Evolutionary conservation across 2,329 filamentous ascomycete species (phyloP).

Genomic region (Xylaria sp.): DNA sequence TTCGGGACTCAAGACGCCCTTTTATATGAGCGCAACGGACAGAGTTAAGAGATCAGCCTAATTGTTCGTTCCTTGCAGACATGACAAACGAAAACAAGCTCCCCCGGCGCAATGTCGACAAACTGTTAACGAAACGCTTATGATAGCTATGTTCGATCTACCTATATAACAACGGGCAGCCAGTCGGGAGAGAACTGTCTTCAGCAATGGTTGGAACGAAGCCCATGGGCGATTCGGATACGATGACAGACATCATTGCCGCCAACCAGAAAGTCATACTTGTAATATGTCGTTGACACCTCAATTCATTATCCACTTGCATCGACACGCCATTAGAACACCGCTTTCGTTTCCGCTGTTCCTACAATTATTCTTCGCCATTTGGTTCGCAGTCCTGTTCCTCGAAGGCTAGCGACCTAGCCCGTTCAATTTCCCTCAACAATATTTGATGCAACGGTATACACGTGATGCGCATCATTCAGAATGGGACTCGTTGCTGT

Average conservation of each 20-base stretch:
- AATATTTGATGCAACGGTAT: not conserved
- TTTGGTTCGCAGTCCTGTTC: not conserved
- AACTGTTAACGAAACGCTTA: not conserved
- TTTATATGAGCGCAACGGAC: not conserved
- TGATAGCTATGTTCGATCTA: constrained; percentile 3
- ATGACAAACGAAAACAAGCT: not conserved
- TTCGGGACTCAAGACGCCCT: not conserved
- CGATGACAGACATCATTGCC: constrained; percentile 16
- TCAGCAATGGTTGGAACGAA: not conserved
- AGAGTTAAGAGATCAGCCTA: not conserved
- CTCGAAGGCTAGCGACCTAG: not conserved
- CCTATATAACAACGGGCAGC: constrained; percentile 3
- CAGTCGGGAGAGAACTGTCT: not conserved
- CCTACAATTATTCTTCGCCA: not conserved
- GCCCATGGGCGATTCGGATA: constrained; percentile 9
- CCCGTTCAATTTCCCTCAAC: not conserved
- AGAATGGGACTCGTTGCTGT: not conserved
- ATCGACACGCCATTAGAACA: not conserved
- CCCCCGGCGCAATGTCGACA: not conserved
- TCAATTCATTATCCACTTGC: constrained; percentile 13
- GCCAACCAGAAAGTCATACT: constrained; percentile 5
- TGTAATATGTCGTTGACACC: constrained; percentile 11
- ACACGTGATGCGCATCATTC: not conserved
- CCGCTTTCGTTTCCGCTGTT: not conserved
- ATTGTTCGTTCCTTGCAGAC: not conserved